phyloP scores from a whole-genome alignment of 1,284 basidiomycete genomes.

The Ustilago bromivora region DNA sequence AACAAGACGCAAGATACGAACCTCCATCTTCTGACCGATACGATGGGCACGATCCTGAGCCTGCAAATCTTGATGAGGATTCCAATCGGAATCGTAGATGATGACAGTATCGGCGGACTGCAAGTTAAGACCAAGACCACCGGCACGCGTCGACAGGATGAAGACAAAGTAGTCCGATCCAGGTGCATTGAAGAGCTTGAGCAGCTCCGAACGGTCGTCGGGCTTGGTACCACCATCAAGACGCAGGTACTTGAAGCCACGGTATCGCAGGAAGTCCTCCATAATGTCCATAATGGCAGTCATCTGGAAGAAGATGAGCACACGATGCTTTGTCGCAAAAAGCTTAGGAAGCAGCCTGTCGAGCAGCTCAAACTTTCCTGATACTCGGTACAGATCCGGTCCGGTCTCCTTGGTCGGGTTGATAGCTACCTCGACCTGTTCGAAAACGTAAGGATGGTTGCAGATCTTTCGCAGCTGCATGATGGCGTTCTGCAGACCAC shows the following conservation, averaged over 20 bases:
- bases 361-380: constrained; percentile 96
- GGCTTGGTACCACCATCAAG: constrained; percentile 98
- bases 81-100: constrained; percentile 78
- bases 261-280: constrained; percentile 95
- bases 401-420: constrained; percentile 85
- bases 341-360: constrained; percentile 94
- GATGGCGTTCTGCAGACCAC: constrained; percentile 88
- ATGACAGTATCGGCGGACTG: constrained; percentile 99
- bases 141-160: constrained; percentile 86
- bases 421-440: constrained; percentile 91
- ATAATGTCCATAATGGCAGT: constrained; percentile 99
- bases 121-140: constrained; percentile 96
- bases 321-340: constrained; percentile 90
- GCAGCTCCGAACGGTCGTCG: constrained; percentile 91
- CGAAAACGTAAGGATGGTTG: constrained; percentile 84
- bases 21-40: constrained; percentile 99
- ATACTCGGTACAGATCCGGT: constrained; percentile 81
- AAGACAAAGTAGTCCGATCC: constrained; percentile 92
- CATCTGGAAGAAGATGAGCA: constrained; percentile 99
- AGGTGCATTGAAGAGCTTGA: constrained; percentile 90
- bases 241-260: constrained; percentile 90
- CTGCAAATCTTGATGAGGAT: constrained; percentile 81
- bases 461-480: constrained; percentile 99
- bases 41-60: constrained; percentile 87
- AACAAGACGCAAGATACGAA: constrained; percentile 94